These are phyloP conservation scores for Fagopyrum esculentum DNA, from an alignment of 148 eudicot genomes.

Conservation along the genomic window DNA sequence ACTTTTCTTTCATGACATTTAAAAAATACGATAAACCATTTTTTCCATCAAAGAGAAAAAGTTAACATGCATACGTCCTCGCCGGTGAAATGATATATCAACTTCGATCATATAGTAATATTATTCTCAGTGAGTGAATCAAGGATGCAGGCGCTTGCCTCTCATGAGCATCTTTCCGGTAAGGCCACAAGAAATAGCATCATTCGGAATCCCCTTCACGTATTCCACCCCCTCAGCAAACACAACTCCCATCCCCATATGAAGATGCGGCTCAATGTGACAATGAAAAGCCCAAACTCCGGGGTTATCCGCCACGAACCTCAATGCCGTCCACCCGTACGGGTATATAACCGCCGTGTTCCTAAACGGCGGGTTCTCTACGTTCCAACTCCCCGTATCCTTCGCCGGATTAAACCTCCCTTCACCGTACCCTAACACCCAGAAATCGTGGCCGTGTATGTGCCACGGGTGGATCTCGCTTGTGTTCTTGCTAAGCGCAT, in stretches of 20 bases:
- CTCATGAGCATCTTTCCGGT: slow-evolving; percentile 50
- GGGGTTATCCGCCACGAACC: slow-evolving; percentile 81
- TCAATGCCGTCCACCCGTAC: slow-evolving; percentile 74
- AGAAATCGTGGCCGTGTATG: slow-evolving; percentile 84
- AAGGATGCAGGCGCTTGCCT: slow-evolving; percentile 13
- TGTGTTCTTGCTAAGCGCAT: slow-evolving; percentile 30
- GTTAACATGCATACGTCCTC: too few relatives aligned
- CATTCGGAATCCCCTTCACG: slow-evolving; percentile 41
- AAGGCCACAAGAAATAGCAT: slow-evolving; percentile 63
- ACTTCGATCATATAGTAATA: too few relatives aligned
- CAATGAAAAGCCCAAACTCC: slow-evolving; percentile 96
- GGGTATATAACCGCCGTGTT: slow-evolving; percentile 75
- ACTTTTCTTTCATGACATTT: too few relatives aligned
- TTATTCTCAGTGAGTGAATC: too few relatives aligned
- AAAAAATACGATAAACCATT: too few relatives aligned
- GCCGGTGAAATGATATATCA: too few relatives aligned
- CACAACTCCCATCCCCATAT: slow-evolving; percentile 94
- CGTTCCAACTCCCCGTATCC: slow-evolving; percentile 38
- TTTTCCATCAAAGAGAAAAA: too few relatives aligned
- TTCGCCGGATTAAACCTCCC: slow-evolving; percentile 44
- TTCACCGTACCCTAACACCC: slow-evolving; percentile 91
- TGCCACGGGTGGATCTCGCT: slow-evolving; percentile 95
- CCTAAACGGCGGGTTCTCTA: slow-evolving; percentile 66
- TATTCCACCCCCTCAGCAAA: slow-evolving; percentile 45
- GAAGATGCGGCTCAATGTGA: slow-evolving; percentile 88